Evolutionary conservation across 179 eudicot species (phyloP).

Genomic region (Silene vulgaris): DNA sequence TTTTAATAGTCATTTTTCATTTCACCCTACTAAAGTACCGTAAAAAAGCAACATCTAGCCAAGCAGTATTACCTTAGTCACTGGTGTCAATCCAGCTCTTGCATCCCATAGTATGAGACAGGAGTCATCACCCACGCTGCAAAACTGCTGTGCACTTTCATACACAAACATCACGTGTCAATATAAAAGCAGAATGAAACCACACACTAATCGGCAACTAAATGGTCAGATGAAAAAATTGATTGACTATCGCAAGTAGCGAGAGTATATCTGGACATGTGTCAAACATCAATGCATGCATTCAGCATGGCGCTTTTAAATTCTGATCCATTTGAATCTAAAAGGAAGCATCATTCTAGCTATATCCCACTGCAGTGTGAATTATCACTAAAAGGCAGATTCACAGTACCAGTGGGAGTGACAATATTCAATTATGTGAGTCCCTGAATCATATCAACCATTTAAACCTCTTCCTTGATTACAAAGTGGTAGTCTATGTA

Average conservation of each 20-base stretch:
- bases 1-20: background rate
- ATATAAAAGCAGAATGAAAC: slow-evolving; percentile 5
- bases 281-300: background rate
- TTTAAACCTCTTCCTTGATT: no score
- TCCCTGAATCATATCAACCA: no score
- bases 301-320: background rate
- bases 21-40: slow-evolving; percentile 4
- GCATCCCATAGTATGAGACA: slow-evolving; percentile 96
- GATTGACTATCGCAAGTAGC: background rate
- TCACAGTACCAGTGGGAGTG: no score
- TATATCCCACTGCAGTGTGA: no score
- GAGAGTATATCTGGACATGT: background rate
- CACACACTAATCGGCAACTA: background rate
- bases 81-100: slow-evolving; percentile 70
- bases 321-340: background rate
- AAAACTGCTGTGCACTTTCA: slow-evolving; percentile 79
- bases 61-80: slow-evolving; percentile 52
- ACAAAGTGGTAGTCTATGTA: no score
- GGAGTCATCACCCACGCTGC: slow-evolving; percentile 97
- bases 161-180: slow-evolving; percentile 20
- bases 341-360: background rate
- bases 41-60: background rate
- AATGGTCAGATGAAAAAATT: background rate
- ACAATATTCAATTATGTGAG: no score
- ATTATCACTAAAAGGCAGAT: no score